These are phyloP conservation scores for Decorospora gaudefroyi DNA, from an alignment of 2,329 filamentous ascomycete genomes.

Conservation along the genomic window DNA sequence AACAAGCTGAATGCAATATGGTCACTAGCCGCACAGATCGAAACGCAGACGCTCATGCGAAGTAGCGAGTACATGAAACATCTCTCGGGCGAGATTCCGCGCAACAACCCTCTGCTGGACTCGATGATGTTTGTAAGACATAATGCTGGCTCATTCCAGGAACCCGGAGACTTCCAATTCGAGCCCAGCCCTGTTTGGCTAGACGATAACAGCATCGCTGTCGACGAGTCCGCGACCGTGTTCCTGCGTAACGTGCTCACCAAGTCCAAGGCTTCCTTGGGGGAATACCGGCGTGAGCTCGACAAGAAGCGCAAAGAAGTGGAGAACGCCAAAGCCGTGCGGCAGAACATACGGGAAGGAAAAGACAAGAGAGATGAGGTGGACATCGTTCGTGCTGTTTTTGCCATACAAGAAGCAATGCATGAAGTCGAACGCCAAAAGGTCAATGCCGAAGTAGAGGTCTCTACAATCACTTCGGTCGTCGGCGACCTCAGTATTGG, in stretches of 20 bases:
- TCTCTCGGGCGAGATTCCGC: slow-evolving; percentile 77
- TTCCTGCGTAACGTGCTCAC: slow-evolving; percentile 89
- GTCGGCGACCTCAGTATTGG: slow-evolving; percentile 93
- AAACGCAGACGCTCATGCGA: slow-evolving; percentile 75
- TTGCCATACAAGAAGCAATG: slow-evolving; percentile 79
- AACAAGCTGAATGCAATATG: slow-evolving; percentile 83
- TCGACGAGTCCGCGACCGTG: slow-evolving; percentile 83
- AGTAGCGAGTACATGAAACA: slow-evolving; percentile 74
- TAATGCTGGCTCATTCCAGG: slow-evolving; percentile 80
- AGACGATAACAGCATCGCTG: slow-evolving; percentile 84
- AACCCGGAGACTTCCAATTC: slow-evolving; percentile 82
- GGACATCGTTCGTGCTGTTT: slow-evolving; percentile 79
- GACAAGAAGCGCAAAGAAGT: slow-evolving; percentile 87
- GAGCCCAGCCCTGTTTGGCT: slow-evolving; percentile 97
- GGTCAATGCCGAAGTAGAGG: slow-evolving; percentile 88
- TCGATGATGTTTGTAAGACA: slow-evolving; percentile 98
- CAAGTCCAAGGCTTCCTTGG: slow-evolving; percentile 84
- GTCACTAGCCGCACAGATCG: slow-evolving; percentile 77
- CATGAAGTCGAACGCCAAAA: slow-evolving; percentile 83
- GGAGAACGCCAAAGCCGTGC: slow-evolving; percentile 72
- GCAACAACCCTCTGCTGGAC: slow-evolving; percentile 87
- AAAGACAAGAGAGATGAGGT: slow-evolving; percentile 89
- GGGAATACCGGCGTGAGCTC: slow-evolving; percentile 77
- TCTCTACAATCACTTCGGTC: slow-evolving; percentile 84
- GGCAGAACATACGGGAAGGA: slow-evolving; percentile 77